Evolutionary conservation across 345 rosid genomes (phyloP), one percentile per base, ranked within the genome.

Genomic region (Turnera subulata): DNA sequence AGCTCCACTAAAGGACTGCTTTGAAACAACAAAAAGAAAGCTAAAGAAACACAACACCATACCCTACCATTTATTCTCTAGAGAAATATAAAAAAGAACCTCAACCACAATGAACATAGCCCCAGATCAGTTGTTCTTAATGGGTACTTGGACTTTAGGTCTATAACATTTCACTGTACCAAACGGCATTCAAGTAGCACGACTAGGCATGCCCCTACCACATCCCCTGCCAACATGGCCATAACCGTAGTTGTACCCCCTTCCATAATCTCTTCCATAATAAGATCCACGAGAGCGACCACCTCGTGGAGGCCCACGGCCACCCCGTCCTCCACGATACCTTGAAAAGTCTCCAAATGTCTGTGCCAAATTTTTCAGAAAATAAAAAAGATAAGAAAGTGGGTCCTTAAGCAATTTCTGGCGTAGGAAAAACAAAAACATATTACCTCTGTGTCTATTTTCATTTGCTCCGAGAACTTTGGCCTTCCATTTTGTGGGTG

Each of bases 391-490:
- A 42, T 9, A 2, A 17, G 14, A n/a, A 15, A 35, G 12, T 16
- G 38, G 10, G 25, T 21, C 22, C 16, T 19, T 2, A 29, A 19
- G 17, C 35, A 32, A 29, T 2, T 1, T 2, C 11, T 17, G 25
- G 48, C 48, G 5, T 16, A 6, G 26, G 6, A 26, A n/a, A 19
- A 45, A n/a, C n/a, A 45, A 16, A 42, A 21, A 15, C 11, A 26
- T 12, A 33, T 32, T 25, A 88, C 98, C 95, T 91, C 96, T 11
- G 95, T 82, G 81, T 91, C 96, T 26, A 85, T 62, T 71, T 82
- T 91, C 82, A 76, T 67, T 70, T 79, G 98, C 82, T 88, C 98
- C 1, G 95, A 86, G 79, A 82, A 91, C 64, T 71, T 82, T 12
- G 90, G 70, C 68, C 96, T 86, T 73, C 86, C 81, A 62, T 59